Conservation (phyloP, 805 yeast genomes). For the Brettanomyces naardenensis region DNA sequence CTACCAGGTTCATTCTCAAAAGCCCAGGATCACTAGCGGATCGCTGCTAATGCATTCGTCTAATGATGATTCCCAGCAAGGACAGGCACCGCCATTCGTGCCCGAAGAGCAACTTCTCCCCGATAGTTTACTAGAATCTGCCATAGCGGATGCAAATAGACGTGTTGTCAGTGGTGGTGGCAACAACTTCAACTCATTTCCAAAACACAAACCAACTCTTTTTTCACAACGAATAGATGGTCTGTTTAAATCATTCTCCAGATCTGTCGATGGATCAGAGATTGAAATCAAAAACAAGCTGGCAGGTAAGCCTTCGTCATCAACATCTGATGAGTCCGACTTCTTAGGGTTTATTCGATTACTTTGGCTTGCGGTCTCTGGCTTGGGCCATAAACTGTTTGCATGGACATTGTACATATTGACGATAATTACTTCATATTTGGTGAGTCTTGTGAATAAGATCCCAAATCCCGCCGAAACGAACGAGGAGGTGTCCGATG, state of each 20-base stretch:
- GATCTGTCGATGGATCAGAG: background rate
- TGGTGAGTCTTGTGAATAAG: constrained; percentile 11
- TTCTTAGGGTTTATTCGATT: constrained; percentile 18
- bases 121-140: background rate
- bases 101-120: background rate
- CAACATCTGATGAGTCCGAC: constrained; percentile 10
- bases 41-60: background rate
- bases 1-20: background rate
- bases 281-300: background rate
- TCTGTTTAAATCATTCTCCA: constrained; percentile 1
- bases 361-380: constrained; percentile 11
- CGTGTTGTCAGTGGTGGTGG: background rate
- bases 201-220: background rate
- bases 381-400: constrained; percentile 15
- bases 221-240: constrained; percentile 3
- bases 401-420: constrained; percentile 20
- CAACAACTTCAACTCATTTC: background rate
- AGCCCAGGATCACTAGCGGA: background rate
- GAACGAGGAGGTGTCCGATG: background rate
- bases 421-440: constrained; percentile 8
- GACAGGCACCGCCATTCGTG: background rate
- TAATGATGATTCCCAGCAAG: background rate
- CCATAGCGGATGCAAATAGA: background rate
- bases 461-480: constrained; percentile 20
- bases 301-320: background rate